These are phyloP conservation scores for Yamadazyma takamatsuzukensis DNA, from an alignment of 805 yeast genomes.

Conservation along the genomic window DNA sequence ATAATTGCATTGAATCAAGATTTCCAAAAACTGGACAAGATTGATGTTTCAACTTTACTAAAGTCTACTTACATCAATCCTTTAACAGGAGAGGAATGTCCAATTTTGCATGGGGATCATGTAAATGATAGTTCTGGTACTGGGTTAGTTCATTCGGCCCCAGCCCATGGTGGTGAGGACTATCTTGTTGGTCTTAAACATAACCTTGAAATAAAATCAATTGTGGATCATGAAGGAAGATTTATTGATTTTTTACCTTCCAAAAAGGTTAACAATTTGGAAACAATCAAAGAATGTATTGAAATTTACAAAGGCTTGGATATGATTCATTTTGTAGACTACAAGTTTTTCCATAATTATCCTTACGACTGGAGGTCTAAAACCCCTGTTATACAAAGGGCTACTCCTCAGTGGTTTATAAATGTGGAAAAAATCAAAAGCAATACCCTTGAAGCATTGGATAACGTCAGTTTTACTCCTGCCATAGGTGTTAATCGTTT, in stretches of 20 bases:
- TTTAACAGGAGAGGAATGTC: constrained; percentile 36
- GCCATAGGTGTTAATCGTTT: constrained; percentile 68
- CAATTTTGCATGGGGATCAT: constrained; percentile 74
- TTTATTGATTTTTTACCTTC: constrained; percentile 60
- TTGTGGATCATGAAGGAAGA: constrained; percentile 74
- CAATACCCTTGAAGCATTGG: constrained; percentile 55
- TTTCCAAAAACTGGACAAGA: not conserved
- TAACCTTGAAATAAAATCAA: constrained; percentile 61
- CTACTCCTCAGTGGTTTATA: constrained; percentile 97
- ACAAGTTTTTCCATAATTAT: constrained; percentile 70
- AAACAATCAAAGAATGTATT: constrained; percentile 47
- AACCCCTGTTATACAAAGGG: constrained; percentile 88
- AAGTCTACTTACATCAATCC: constrained; percentile 40
- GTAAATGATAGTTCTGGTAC: constrained; percentile 84
- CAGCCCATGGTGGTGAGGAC: constrained; percentile 97
- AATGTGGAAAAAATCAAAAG: constrained; percentile 73
- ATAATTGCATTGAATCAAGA: constrained; percentile 24
- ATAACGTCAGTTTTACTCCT: constrained; percentile 69
- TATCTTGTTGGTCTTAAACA: constrained; percentile 63
- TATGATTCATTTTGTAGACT: constrained; percentile 48
- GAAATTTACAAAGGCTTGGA: constrained; percentile 38
- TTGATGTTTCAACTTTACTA: constrained; percentile 4
- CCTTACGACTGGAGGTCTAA: constrained; percentile 98
- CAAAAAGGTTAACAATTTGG: constrained; percentile 20
- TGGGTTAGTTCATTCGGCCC: constrained; percentile 95